Evolutionary conservation across 495 filamentous ascomycete species (phyloP).

Genomic region (Xylaria scruposa): DNA sequence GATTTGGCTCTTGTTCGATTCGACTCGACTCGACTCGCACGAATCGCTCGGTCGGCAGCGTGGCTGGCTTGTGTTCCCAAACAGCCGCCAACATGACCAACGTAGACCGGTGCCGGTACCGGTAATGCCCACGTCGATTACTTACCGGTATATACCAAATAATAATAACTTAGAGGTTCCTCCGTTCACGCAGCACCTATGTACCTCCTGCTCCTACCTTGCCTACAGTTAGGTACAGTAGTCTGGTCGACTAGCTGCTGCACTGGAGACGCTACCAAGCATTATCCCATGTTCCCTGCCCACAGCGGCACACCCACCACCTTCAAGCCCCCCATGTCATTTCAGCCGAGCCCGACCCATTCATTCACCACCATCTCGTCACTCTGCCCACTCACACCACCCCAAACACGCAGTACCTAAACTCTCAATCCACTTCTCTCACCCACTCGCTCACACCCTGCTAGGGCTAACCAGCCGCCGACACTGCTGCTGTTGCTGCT

Average conservation of each 20-base stretch:
- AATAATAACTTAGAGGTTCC: background rate
- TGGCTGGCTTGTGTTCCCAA: background rate
- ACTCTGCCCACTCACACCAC: slow-evolving; percentile 29
- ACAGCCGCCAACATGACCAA: background rate
- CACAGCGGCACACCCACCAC: slow-evolving; percentile 16
- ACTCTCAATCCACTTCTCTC: background rate
- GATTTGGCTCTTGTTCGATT: too few relatives aligned
- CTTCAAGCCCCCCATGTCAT: slow-evolving; percentile 21
- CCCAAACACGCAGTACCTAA: background rate
- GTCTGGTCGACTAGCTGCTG: too few relatives aligned
- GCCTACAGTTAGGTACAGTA: background rate
- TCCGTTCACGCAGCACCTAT: slow-evolving; percentile 13
- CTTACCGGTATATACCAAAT: background rate
- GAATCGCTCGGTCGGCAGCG: background rate
- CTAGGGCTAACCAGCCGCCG: slow-evolving; percentile 25
- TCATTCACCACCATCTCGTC: slow-evolving; percentile 24
- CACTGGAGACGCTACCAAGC: too few relatives aligned
- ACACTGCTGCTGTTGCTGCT: background rate
- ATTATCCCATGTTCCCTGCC: slow-evolving; percentile 19
- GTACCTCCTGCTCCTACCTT: too few relatives aligned
- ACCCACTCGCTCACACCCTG: background rate
- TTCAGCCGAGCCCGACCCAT: slow-evolving; percentile 25
- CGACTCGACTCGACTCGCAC: background rate
- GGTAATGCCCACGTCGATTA: background rate
- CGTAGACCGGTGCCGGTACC: background rate